phyloP scores from a whole-genome alignment of 306 rosid genomes.

The Rosa chinensis region DNA sequence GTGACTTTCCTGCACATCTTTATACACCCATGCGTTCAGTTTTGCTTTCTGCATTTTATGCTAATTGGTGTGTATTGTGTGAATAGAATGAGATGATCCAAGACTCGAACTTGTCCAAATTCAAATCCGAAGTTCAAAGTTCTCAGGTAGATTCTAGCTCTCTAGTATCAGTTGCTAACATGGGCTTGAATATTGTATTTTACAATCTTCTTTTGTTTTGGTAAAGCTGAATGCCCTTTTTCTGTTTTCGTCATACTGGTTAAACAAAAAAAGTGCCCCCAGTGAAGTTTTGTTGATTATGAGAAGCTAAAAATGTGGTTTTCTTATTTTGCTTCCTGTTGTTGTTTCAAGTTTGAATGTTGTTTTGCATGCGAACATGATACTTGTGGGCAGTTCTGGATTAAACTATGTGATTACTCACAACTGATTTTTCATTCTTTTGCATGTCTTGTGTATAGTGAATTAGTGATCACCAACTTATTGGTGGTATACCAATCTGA shows the following conservation, averaged over 20 bases:
- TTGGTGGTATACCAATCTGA: background rate
- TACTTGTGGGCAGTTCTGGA: background rate
- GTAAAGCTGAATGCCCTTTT: background rate
- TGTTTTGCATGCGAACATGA: background rate
- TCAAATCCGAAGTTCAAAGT: constrained; percentile 90
- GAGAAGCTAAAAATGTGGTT: background rate
- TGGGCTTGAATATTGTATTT: constrained; percentile 1
- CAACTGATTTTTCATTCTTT: background rate
- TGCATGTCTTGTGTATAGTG: background rate
- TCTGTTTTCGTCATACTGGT: background rate
- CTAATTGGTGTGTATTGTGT: constrained; percentile 10
- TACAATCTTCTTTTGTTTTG: background rate
- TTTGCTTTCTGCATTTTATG: background rate
- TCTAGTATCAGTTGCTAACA: background rate
- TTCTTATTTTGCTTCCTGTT: background rate
- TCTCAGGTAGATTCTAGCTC: constrained; percentile 62
- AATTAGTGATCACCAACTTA: background rate
- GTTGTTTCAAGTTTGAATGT: background rate
- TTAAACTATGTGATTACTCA: background rate
- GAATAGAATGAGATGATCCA: constrained; percentile 68
- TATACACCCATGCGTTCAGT: background rate
- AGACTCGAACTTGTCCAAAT: constrained; percentile 78
- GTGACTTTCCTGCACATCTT: background rate
- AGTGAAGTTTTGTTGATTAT: background rate
- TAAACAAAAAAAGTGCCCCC: background rate